phyloP scores from a whole-genome alignment of 1,284 basidiomycete species.

The Anthracocystis walkeri region DNA sequence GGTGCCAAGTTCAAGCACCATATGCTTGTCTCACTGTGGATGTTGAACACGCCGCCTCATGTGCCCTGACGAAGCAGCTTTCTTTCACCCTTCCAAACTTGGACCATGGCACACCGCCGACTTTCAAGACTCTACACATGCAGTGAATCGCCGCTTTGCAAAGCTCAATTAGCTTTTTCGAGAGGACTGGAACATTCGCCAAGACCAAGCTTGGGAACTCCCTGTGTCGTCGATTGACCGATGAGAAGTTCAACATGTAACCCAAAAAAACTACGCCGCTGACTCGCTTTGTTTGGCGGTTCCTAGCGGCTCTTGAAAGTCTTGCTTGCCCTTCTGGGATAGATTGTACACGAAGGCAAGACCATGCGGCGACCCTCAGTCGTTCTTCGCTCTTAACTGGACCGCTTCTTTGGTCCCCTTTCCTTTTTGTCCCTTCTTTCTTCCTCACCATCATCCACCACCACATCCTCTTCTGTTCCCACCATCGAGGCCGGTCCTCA shows the following conservation, averaged over 20 bases:
- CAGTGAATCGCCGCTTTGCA: background rate
- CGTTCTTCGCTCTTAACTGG: conserved; percentile 1
- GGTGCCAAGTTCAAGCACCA: conserved; percentile 9
- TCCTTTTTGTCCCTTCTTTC: background rate
- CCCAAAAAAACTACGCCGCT: background rate
- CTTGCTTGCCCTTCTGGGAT: conserved; percentile 8
- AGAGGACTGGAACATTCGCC: background rate
- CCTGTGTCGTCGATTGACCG: background rate
- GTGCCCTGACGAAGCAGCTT: background rate
- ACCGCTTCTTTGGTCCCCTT: background rate
- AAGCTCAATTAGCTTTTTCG: background rate
- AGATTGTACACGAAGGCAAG: background rate
- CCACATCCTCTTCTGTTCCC: background rate
- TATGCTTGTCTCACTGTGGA: conserved; percentile 6
- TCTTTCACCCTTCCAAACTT: background rate
- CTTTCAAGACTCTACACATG: background rate
- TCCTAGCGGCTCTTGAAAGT: conserved; percentile 3
- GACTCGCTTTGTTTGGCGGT: conserved; percentile 7
- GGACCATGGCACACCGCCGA: conserved; percentile 5
- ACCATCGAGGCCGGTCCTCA: conserved; percentile 45
- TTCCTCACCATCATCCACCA: conserved; percentile 17
- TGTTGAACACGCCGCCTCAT: conserved; percentile 20
- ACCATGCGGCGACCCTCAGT: background rate
- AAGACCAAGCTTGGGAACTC: background rate
- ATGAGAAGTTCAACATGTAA: conserved; percentile 12